A percentile compares a stretch with the other conserved stretches of the same genome.
Conservation (phyloP, 2,329 filamentous ascomycete genomes). For the Cladosporium phlei region DNA sequence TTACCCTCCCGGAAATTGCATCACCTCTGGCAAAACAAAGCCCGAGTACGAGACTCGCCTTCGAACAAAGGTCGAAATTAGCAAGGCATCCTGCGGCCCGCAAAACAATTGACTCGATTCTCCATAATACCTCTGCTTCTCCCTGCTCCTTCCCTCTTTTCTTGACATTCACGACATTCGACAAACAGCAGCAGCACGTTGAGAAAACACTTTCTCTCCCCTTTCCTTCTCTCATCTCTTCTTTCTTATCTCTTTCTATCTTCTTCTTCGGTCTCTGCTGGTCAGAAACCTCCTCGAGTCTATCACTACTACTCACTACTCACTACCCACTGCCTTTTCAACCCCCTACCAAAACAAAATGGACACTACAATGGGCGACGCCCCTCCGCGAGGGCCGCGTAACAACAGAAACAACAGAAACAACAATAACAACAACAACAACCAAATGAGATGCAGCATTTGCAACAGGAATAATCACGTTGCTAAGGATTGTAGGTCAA, state of each 20-base stretch:
- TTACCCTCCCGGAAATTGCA: no score
- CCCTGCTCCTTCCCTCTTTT: neutral
- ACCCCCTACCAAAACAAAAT: neutral
- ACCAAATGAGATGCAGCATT: neutral
- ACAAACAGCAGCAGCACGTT: constrained; percentile 10
- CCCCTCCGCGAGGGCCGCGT: neutral
- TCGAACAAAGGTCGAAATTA: constrained; percentile 9
- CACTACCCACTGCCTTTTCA: neutral
- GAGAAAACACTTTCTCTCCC: neutral
- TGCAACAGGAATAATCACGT: neutral
- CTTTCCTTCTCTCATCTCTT: constrained; percentile 1
- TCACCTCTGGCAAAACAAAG: no score
- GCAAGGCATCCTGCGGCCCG: neutral
- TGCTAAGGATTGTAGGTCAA: neutral
- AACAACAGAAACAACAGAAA: neutral
- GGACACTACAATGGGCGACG: neutral
- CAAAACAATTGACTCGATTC: constrained; percentile 8
- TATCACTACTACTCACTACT: neutral
- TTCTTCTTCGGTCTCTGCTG: constrained; percentile 14
- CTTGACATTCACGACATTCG: constrained; percentile 7
- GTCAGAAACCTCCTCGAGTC: constrained; percentile 1
- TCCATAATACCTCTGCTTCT: neutral
- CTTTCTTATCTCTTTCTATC: constrained; percentile 4
- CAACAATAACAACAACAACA: neutral
- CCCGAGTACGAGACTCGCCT: no score